These are phyloP conservation scores for Leccinellum albellum DNA, from an alignment of 768 basidiomycete species.

Conservation along the genomic window DNA sequence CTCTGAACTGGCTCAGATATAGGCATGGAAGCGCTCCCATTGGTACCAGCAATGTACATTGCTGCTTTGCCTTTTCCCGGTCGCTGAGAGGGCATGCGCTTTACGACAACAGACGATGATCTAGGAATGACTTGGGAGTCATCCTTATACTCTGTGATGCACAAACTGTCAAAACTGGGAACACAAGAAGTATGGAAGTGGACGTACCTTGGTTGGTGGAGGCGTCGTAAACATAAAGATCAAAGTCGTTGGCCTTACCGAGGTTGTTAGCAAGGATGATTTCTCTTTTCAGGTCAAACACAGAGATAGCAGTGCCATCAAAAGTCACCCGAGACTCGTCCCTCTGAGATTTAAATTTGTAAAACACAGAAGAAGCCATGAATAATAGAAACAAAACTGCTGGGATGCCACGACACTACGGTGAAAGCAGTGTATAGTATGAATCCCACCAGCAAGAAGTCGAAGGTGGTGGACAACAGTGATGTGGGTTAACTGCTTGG, in stretches of 20 bases:
- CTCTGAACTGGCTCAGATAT: constrained; percentile 45
- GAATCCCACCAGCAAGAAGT: constrained; percentile 11
- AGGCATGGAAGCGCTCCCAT: constrained; percentile 37
- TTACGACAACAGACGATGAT: constrained; percentile 90
- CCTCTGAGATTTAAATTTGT: constrained; percentile 94
- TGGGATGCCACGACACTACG: constrained; percentile 14
- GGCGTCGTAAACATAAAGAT: constrained; percentile 81
- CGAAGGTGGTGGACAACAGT: no score
- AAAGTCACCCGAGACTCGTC: constrained; percentile 95
- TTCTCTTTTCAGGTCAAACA: constrained; percentile 98
- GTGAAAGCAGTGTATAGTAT: constrained; percentile 20
- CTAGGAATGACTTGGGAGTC: constrained; percentile 90
- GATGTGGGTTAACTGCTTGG: background rate
- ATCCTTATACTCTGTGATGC: constrained; percentile 75
- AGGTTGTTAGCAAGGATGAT: constrained; percentile 95
- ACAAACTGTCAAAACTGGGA: background rate
- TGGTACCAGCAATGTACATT: constrained; percentile 61
- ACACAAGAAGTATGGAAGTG: background rate
- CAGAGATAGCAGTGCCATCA: constrained; percentile 97
- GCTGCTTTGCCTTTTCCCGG: constrained; percentile 82
- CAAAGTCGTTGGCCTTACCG: constrained; percentile 96
- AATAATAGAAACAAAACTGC: constrained; percentile 11
- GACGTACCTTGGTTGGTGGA: constrained; percentile 82
- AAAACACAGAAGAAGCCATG: constrained; percentile 95
- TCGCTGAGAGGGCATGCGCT: constrained; percentile 78